These are phyloP conservation scores for Agarophyton chilense DNA, from an alignment of 23 red algal genomes.

Conservation along the genomic window DNA sequence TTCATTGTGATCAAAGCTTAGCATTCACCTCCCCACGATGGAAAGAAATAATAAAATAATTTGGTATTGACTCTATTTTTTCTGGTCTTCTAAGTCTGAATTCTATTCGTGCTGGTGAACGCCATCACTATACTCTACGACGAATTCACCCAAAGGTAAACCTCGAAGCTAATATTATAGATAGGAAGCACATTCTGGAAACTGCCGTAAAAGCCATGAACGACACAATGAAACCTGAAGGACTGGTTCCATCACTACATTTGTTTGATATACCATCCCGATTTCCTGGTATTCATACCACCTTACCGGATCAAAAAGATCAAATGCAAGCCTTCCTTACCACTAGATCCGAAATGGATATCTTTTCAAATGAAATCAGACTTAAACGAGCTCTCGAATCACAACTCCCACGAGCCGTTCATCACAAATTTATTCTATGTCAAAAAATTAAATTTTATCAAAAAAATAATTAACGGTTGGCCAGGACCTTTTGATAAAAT, in stretches of 20 bases:
- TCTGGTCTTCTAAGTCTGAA: background rate
- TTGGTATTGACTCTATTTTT: background rate
- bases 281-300: background rate
- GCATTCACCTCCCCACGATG: constrained; percentile 7
- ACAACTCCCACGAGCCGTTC: too few species aligned
- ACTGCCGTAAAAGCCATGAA: constrained; percentile 7
- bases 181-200: background rate
- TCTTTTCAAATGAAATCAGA: background rate
- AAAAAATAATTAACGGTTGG: too few species aligned
- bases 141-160: background rate
- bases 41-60: background rate
- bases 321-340: background rate
- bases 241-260: constrained; percentile 7
- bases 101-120: background rate
- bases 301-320: background rate
- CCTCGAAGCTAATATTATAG: background rate
- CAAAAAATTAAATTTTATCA: too few species aligned
- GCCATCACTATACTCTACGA: background rate
- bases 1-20: background rate
- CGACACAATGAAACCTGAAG: background rate
- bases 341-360: background rate
- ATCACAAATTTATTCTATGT: too few species aligned
- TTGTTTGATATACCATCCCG: background rate
- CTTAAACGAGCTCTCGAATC: too few species aligned
- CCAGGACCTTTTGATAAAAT: too few species aligned